Evolutionary conservation across 139 green algal species (phyloP).

Genomic region (Closterium sp.): DNA sequence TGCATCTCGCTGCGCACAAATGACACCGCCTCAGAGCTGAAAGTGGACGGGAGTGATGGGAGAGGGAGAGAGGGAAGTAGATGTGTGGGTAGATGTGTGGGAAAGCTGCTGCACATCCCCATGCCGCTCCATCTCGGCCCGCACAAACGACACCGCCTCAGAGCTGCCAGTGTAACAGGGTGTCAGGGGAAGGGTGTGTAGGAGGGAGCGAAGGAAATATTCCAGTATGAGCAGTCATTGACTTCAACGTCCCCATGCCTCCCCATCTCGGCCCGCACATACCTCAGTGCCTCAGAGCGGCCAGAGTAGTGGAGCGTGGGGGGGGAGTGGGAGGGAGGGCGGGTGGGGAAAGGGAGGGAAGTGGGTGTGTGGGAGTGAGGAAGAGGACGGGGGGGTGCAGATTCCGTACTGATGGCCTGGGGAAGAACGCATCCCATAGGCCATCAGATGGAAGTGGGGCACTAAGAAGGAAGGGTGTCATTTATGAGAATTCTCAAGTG

Average conservation of each 20-base stretch:
- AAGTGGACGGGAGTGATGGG: too few species aligned
- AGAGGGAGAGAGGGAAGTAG: background rate
- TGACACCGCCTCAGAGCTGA: background rate
- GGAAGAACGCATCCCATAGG: background rate
- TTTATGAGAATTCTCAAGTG: too few species aligned
- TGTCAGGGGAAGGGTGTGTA: background rate
- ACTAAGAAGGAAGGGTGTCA: too few species aligned
- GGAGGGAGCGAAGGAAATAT: background rate
- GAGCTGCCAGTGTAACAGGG: background rate
- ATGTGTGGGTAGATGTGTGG: too few species aligned
- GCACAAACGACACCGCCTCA: slow-evolving; percentile 18
- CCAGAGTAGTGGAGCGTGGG: too few species aligned
- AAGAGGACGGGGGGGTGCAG: too few species aligned
- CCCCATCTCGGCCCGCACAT: slow-evolving; percentile 9
- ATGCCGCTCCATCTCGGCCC: background rate
- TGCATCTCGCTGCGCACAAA: slow-evolving; percentile 7
- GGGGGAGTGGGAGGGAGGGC: background rate
- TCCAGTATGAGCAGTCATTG: too few species aligned
- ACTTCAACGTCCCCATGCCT: background rate
- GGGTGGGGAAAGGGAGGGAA: too few species aligned
- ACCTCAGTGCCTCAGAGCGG: background rate
- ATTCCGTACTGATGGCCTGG: too few species aligned
- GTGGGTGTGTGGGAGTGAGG: background rate
- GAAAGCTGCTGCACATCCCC: too few species aligned
- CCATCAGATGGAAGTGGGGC: too few species aligned